A percentile compares a stretch with the other conserved stretches of the same genome.
These are phyloP conservation scores for Picochlorum sp. DNA, from an alignment of 139 green algal species.

Conservation along the genomic window DNA sequence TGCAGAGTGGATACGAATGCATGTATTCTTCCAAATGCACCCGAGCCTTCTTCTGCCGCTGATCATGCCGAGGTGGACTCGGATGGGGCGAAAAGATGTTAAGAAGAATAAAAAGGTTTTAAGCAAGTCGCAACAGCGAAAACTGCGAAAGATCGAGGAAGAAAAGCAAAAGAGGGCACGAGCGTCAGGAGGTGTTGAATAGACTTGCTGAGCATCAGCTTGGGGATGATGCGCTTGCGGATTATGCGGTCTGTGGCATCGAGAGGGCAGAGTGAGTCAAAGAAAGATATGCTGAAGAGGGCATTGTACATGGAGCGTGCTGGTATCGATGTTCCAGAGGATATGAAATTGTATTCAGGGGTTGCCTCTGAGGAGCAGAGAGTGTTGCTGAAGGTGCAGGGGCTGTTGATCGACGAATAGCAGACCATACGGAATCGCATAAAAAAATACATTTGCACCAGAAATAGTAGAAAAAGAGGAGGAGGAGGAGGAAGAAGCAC, in stretches of 20 bases:
- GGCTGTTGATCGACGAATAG: not conserved
- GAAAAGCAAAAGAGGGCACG: slow-evolving; percentile 49
- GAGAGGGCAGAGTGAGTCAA: slow-evolving; percentile 56
- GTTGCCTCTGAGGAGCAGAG: not conserved
- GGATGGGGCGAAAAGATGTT: not conserved
- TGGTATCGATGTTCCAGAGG: slow-evolving; percentile 31
- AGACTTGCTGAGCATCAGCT: slow-evolving; percentile 27
- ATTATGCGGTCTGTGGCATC: slow-evolving; percentile 48
- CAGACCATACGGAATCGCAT: not conserved
- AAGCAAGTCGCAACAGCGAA: slow-evolving; percentile 64
- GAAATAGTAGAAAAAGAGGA: slow-evolving; percentile 8
- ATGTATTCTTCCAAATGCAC: too few relatives aligned
- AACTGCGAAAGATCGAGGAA: slow-evolving; percentile 57
- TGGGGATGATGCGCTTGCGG: slow-evolving; percentile 20
- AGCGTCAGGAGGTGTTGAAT: slow-evolving; percentile 25
- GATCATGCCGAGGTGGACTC: not conserved
- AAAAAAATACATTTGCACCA: too few relatives aligned
- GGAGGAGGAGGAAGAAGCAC: not conserved
- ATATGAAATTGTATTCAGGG: not conserved
- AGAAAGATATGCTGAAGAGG: slow-evolving; percentile 53
- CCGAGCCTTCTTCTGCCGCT: too few relatives aligned
- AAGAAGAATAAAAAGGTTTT: slow-evolving; percentile 6
- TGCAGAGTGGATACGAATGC: too few relatives aligned
- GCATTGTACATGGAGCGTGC: slow-evolving; percentile 51
- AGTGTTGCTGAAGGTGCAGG: not conserved